Evolutionary conservation across 805 yeast species (phyloP).

Genomic region (Candida manassasensis): DNA sequence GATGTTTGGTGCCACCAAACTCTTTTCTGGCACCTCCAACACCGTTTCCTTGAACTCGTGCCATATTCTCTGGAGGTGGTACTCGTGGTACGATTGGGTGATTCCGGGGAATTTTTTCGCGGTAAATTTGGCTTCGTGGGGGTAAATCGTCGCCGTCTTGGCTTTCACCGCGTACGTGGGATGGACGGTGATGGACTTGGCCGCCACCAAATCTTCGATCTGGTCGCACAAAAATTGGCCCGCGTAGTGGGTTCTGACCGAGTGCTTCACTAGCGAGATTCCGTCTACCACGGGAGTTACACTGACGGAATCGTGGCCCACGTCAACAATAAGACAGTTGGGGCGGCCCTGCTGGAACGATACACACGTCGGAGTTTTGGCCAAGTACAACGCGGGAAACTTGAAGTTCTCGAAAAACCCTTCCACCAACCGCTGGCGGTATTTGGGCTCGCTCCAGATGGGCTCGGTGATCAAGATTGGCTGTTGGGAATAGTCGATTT

Average conservation of each 20-base stretch:
- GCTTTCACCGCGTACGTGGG: constrained; percentile 45
- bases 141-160: constrained; percentile 33
- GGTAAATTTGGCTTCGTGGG: constrained; percentile 23
- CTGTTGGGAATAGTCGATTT: constrained; percentile 55
- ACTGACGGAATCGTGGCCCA: constrained; percentile 74
- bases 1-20: constrained; percentile 17
- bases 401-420: constrained; percentile 61
- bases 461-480: constrained; percentile 86
- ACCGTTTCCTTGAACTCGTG: constrained; percentile 76
- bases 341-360: constrained; percentile 88
- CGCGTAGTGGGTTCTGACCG: constrained; percentile 66
- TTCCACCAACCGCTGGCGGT: constrained; percentile 69
- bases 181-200: constrained; percentile 25
- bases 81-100: constrained; percentile 50
- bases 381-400: constrained; percentile 77
- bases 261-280: constrained; percentile 64
- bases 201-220: constrained; percentile 37
- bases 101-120: constrained; percentile 21
- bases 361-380: constrained; percentile 80
- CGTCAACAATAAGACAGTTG: constrained; percentile 77
- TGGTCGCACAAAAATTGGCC: constrained; percentile 64
- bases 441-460: constrained; percentile 68
- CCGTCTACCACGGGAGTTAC: constrained; percentile 85
- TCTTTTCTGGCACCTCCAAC: constrained; percentile 49
- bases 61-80: constrained; percentile 49